Conservation (phyloP, 305 asterid species). For the Fraxinus velutina region DNA sequence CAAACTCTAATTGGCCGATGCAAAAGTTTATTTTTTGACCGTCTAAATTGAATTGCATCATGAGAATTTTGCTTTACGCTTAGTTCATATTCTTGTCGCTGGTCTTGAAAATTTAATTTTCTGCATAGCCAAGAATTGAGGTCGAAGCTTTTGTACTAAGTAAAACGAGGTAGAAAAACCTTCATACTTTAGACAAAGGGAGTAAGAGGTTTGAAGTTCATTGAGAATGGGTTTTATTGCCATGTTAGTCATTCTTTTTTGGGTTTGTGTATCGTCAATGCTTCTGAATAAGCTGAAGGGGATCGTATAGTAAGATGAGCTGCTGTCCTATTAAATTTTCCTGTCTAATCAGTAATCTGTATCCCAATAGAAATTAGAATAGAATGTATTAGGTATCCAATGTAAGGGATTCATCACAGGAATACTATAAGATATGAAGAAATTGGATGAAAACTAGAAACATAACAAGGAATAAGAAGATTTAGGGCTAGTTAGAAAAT, state of each 20-base stretch:
- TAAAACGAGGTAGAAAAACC: neutral
- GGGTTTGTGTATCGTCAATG: conserved; percentile 13
- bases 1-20: neutral
- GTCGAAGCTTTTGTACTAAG: neutral
- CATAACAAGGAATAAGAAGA: neutral
- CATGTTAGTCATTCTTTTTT: neutral
- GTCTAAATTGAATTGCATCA: neutral
- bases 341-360: neutral
- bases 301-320: conserved; percentile 8
- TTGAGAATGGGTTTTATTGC: conserved; percentile 2
- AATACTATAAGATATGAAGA: neutral
- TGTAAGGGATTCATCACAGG: neutral
- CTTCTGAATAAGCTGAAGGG: conserved; percentile 8
- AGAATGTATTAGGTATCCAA: neutral
- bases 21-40: neutral
- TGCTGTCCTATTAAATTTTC: neutral
- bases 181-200: neutral
- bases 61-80: neutral
- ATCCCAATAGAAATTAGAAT: neutral
- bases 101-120: neutral
- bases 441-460: neutral
- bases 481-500: neutral
- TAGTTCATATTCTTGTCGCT: neutral
- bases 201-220: conserved; percentile 16
- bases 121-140: neutral